Base-by-base conservation (phyloP, 164 flowering plant species). In the Annona squamosa region DNA sequence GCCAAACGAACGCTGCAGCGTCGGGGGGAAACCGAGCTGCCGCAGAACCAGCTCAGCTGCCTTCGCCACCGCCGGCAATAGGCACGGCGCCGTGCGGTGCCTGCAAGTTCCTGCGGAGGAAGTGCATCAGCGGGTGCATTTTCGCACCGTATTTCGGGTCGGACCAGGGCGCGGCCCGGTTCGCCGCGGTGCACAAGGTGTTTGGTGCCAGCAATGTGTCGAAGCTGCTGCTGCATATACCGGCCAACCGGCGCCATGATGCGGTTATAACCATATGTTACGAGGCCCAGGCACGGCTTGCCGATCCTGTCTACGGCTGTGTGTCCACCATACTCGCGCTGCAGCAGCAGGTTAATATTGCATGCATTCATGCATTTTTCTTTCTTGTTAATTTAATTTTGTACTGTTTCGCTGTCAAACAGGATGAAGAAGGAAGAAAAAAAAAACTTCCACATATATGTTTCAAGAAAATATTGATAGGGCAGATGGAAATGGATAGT, bases 161-260 rank as follows among this genome's bases (percentile, higher is more conserved):
- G 0, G 98, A 94, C 77, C 97, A 92, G 48, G 97, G 98, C 0
- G 92, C 97, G 0, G 92, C 97, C 0, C 75, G 89, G 74, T 94
- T 94, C 43, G 98, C 97, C 0, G 97, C 94, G 1, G 95, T 91
- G 46, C 97, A 91, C 80, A 91, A 93, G 81, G 91, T 94, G 70
- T 94, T 94, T 19, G 97, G 97, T 17, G 97, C 98, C 0, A 94
- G 98, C 69, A 94, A 94, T 67, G 97, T 93, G 74, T 91, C 97
- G 0, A 93, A 91, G 85, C 84, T 91, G 7, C 67, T 94, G 81
- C 10, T 81, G 71, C 94, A 86, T 66, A 85, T 94, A 26, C 97
- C 97, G 18, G 74, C 77, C 26, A 83, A 82, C 82, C 90, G 91
- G 12, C 76, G 98, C 67, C 94, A 92, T 1, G 97, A 92, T 63